A percentile compares a stretch with the other conserved stretches of the same genome.
Evolutionary conservation across 2,329 filamentous ascomycete species (phyloP).

Genomic region (Claviceps sp.): DNA sequence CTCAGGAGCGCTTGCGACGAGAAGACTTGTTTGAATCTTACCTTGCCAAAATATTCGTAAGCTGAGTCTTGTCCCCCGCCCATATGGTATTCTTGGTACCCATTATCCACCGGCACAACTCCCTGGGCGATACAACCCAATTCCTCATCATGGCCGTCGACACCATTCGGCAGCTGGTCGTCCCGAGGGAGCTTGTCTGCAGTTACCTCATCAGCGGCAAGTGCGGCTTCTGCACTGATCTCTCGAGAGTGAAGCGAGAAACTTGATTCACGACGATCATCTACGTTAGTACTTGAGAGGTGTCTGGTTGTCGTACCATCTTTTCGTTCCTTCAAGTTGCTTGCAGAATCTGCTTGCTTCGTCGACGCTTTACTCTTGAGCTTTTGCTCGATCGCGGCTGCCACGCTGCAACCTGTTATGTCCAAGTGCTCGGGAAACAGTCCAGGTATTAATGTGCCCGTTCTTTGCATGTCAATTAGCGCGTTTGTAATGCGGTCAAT

Average conservation of each 20-base stretch:
- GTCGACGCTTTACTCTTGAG: slow-evolving; percentile 22
- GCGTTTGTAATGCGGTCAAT: slow-evolving; percentile 74
- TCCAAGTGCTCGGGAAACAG: slow-evolving; percentile 72
- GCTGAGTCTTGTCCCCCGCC: slow-evolving; percentile 56
- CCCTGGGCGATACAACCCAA: slow-evolving; percentile 47
- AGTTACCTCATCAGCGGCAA: background rate
- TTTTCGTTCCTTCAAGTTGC: slow-evolving; percentile 14
- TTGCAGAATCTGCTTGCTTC: slow-evolving; percentile 21
- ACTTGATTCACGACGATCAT: slow-evolving; percentile 5
- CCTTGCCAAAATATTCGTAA: slow-evolving; percentile 58
- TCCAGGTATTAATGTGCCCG: slow-evolving; percentile 55
- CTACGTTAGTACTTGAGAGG: background rate
- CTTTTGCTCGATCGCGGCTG: slow-evolving; percentile 22
- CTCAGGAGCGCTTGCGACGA: background rate
- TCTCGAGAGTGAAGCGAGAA: background rate
- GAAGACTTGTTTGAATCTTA: slow-evolving; percentile 10
- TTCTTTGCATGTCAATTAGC: slow-evolving; percentile 60
- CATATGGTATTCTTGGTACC: slow-evolving; percentile 40
- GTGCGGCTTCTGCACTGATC: background rate
- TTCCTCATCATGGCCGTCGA: slow-evolving; percentile 18
- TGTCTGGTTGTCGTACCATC: slow-evolving; percentile 11
- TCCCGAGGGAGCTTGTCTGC: background rate
- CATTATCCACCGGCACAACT: slow-evolving; percentile 33
- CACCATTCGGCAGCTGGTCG: slow-evolving; percentile 15
- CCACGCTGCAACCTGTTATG: slow-evolving; percentile 62